Base-by-base conservation (phyloP, 768 basidiomycete genomes). In the Clathrus columnatus region DNA sequence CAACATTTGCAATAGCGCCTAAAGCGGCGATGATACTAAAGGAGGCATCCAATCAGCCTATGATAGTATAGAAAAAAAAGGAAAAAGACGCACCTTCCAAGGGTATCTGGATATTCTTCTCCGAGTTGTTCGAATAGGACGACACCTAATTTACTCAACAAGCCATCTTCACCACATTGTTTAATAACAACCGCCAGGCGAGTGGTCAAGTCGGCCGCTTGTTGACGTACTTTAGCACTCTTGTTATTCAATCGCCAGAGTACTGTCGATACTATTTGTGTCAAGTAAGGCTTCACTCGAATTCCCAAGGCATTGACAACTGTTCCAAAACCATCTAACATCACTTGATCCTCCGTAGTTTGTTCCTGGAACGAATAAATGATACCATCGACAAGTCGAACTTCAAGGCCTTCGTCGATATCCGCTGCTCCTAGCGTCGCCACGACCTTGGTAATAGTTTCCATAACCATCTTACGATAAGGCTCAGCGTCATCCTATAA, bases 291-390 rank as follows among this genome's bases (percentile, higher is more conserved):
- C 70, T 98, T 98, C 63, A 98, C 93, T 18, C 95, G 90, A 58
- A 94, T 88, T 49, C 92, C 91, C 6, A 99, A 82, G 8, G 96
- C 93, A 61, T 94, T 95, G 61, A 98, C 95, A 50, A 98, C 93
- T 0, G 93, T 94, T 18, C 94, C 94, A 62, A 99, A 98, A 21
- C 96, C 95, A 60, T 99, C 95, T 59, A 99, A 73, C 95, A 99
- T 98, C 66, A 98, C 94, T 66, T 93, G 93, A 64, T 99, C 96
- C 69, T 99, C 96, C 7, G 92, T 90, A 1, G 95, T 97, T 69
- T 99, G 96, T 73, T 98, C 95, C 70, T 98, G 95, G 90, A 99
- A 99, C 16, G 96, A 86, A 67, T 95, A 97, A 70, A 98, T 97
- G 72, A 99, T 98, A 32, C 96, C 95, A 64, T 99, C 96, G 24